Conservation (phyloP, 2,329 filamentous ascomycete genomes). For the Arachnomyces sp. region DNA sequence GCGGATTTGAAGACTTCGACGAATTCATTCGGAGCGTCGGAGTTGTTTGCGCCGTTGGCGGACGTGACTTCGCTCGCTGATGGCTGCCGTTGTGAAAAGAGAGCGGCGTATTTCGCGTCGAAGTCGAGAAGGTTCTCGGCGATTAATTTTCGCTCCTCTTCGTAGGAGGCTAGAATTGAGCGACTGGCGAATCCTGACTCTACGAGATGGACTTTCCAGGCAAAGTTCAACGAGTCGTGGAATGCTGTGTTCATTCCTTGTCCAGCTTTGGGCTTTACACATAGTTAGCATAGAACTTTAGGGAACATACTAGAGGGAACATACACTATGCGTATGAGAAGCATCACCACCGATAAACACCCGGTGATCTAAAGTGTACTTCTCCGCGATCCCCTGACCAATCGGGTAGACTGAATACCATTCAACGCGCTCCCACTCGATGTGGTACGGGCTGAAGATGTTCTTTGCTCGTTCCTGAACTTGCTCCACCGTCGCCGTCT, state of each 20-base stretch:
- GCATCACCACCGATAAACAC: slow-evolving; percentile 60
- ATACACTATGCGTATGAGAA: slow-evolving; percentile 54
- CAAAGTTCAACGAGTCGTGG: slow-evolving; percentile 69
- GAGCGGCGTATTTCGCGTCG: slow-evolving; percentile 79
- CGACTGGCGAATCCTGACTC: slow-evolving; percentile 73
- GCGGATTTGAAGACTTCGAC: slow-evolving; percentile 83
- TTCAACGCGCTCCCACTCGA: slow-evolving; percentile 58
- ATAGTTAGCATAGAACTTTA: slow-evolving; percentile 6
- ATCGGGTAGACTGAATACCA: slow-evolving; percentile 62
- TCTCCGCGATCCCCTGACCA: slow-evolving; percentile 58
- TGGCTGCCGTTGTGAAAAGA: slow-evolving; percentile 75
- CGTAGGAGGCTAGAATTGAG: slow-evolving; percentile 73
- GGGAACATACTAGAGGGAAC: slow-evolving; percentile 8
- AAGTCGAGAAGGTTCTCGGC: slow-evolving; percentile 80
- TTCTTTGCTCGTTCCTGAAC: slow-evolving; percentile 52
- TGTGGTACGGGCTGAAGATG: slow-evolving; percentile 53
- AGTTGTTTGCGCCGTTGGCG: slow-evolving; percentile 43
- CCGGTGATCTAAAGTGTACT: slow-evolving; percentile 57
- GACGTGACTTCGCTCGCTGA: slow-evolving; percentile 65
- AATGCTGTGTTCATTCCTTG: slow-evolving; percentile 59
- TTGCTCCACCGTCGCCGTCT: slow-evolving; percentile 52
- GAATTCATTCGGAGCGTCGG: slow-evolving; percentile 58
- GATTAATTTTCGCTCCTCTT: slow-evolving; percentile 74
- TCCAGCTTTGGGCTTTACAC: slow-evolving; percentile 50
- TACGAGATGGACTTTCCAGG: slow-evolving; percentile 93